These are phyloP conservation scores for Microthlaspi erraticum DNA, from an alignment of 345 rosid species.

Conservation along the genomic window DNA sequence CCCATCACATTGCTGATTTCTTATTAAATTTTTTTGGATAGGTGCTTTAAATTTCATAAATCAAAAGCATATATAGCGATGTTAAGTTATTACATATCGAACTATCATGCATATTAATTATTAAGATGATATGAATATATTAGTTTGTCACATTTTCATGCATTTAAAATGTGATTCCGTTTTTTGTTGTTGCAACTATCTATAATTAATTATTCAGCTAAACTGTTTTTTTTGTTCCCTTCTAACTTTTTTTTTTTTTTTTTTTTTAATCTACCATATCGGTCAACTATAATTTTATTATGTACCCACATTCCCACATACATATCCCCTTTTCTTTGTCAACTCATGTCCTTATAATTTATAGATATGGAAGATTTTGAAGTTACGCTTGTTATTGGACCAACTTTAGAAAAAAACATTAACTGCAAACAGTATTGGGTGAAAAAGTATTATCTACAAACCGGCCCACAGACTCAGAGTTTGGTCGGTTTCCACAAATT, in stretches of 20 bases:
- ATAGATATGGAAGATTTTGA: constrained; percentile 9
- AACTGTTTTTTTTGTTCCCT: background rate
- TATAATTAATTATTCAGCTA: background rate
- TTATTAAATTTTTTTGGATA: too few relatives aligned
- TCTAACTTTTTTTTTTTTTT: background rate
- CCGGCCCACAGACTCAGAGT: constrained; percentile 38
- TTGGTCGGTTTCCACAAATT: constrained; percentile 44
- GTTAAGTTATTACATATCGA: too few relatives aligned
- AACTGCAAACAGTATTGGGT: constrained; percentile 16
- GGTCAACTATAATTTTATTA: background rate
- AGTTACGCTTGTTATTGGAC: constrained; percentile 28
- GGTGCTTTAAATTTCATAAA: too few relatives aligned
- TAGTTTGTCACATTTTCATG: too few relatives aligned
- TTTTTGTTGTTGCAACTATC: too few relatives aligned
- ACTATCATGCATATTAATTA: too few relatives aligned
- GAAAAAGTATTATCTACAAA: constrained; percentile 6
- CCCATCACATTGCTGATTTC: too few relatives aligned
- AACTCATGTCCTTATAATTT: background rate
- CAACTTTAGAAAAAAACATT: background rate
- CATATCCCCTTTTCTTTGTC: too few relatives aligned
- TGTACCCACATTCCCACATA: background rate
- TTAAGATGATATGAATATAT: too few relatives aligned
- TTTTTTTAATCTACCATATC: background rate
- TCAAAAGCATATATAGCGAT: too few relatives aligned
- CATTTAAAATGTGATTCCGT: too few relatives aligned